Evolutionary conservation across 2,329 filamentous ascomycete species (phyloP).

Genomic region (Ascocoryne sarcoides): DNA sequence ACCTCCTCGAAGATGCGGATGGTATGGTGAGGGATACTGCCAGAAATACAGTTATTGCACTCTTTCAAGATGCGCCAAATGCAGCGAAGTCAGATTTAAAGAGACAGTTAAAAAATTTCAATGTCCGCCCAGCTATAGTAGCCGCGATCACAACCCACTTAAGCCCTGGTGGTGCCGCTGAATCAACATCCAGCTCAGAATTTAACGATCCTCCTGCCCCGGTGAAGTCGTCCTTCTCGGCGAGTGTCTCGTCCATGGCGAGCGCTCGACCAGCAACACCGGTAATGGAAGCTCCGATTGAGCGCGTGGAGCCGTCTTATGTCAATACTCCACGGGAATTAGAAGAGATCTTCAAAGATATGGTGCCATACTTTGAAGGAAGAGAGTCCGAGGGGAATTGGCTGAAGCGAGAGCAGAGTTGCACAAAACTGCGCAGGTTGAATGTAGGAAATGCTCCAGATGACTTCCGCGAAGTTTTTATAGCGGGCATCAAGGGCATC

Average conservation of each 20-base stretch:
- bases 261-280: constrained; percentile 46
- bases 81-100: constrained; percentile 83
- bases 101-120: constrained; percentile 73
- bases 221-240: constrained; percentile 38
- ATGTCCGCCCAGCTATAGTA: constrained; percentile 79
- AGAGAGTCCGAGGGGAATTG: constrained; percentile 88
- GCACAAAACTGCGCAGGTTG: constrained; percentile 66
- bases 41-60: constrained; percentile 73
- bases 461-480: constrained; percentile 65
- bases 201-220: constrained; percentile 27
- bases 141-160: constrained; percentile 71
- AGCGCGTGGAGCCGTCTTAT: constrained; percentile 70
- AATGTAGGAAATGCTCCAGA: constrained; percentile 74
- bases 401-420: constrained; percentile 74
- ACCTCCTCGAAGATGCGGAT: constrained; percentile 83
- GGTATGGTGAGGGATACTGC: constrained; percentile 77
- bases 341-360: constrained; percentile 78
- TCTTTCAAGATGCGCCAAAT: constrained; percentile 74
- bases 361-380: constrained; percentile 76
- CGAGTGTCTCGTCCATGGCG: constrained; percentile 41
- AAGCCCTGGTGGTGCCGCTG: constrained; percentile 38
- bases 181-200: constrained; percentile 6
- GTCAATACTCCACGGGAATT: constrained; percentile 78
- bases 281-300: constrained; percentile 53
- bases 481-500: constrained; percentile 61